A percentile compares a stretch with the other conserved stretches of the same genome.
These are phyloP conservation scores for Dovyalis caffra DNA, from an alignment of 345 rosid genomes.

Conservation along the genomic window DNA sequence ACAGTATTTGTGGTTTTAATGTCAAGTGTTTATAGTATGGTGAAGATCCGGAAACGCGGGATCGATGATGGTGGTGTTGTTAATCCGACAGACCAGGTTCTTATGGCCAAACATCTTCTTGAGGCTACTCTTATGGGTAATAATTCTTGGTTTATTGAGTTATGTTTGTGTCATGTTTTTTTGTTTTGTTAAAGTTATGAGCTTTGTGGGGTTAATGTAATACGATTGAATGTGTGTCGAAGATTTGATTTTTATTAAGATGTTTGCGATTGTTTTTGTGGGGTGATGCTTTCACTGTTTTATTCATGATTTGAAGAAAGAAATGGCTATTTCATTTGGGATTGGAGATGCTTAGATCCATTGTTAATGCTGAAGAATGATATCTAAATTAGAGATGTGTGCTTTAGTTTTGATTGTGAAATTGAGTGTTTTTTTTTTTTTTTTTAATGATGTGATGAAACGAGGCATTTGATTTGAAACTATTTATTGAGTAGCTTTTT, in stretches of 20 bases:
- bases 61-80: slow-evolving; percentile 16
- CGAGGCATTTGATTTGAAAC: not conserved
- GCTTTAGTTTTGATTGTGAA: not conserved
- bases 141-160: not conserved
- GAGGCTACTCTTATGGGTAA: slow-evolving; percentile 39
- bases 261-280: not conserved
- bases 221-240: slow-evolving; percentile 1
- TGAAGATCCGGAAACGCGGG: slow-evolving; percentile 28
- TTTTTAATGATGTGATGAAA: not conserved
- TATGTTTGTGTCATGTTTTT: not conserved
- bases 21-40: slow-evolving; percentile 28
- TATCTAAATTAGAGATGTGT: not conserved
- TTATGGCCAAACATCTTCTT: slow-evolving; percentile 32
- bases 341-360: slow-evolving; percentile 2
- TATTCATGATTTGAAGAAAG: not conserved
- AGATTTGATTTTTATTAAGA: not conserved
- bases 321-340: not conserved
- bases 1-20: slow-evolving; percentile 26
- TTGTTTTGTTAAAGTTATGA: not conserved
- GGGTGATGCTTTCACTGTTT: slow-evolving; percentile 5
- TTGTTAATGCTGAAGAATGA: not conserved
- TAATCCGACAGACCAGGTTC: slow-evolving; percentile 36
- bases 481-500: not conserved
- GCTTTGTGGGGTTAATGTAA: not conserved
- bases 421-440: not conserved